phyloP scores from a whole-genome alignment of 208 protist species.

The Acanthamoeba sp. region DNA sequence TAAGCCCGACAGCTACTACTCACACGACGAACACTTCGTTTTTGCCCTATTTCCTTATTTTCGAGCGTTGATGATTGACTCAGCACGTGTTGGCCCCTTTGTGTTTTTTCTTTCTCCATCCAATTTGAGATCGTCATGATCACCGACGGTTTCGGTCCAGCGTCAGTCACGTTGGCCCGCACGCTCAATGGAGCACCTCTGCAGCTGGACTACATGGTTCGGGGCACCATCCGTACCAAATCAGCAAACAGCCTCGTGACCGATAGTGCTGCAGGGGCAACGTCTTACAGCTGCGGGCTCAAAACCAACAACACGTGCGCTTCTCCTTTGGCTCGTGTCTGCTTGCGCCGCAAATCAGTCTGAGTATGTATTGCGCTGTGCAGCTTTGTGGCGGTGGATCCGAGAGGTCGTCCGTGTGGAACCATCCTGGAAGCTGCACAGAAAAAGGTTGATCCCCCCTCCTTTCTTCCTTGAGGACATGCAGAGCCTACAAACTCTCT shows the following conservation, averaged over 20 bases:
- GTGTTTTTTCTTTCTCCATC: not conserved
- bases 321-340: not conserved
- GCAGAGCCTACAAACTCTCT: too few species aligned
- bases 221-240: constrained; percentile 79
- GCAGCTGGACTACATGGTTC: constrained; percentile 74
- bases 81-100: not conserved
- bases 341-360: not conserved
- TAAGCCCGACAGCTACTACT: too few species aligned
- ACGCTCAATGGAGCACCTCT: constrained; percentile 20
- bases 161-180: constrained; percentile 40
- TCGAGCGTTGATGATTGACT: not conserved
- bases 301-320: constrained; percentile 78
- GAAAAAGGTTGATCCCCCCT: not conserved
- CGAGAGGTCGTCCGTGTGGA: constrained; percentile 44
- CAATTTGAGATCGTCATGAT: constrained; percentile 74
- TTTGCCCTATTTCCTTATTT: too few species aligned
- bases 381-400: constrained; percentile 73
- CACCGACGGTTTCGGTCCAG: constrained; percentile 82
- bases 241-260: constrained; percentile 74
- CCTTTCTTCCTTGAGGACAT: not conserved
- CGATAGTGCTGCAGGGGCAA: constrained; percentile 83
- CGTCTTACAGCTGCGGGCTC: constrained; percentile 79
- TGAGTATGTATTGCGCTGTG: constrained; percentile 70
- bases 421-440: constrained; percentile 83
- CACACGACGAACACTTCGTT: too few species aligned